Evolutionary conservation across 2,329 filamentous ascomycete genomes (phyloP).

Genomic region (Xylariaceae sp.): DNA sequence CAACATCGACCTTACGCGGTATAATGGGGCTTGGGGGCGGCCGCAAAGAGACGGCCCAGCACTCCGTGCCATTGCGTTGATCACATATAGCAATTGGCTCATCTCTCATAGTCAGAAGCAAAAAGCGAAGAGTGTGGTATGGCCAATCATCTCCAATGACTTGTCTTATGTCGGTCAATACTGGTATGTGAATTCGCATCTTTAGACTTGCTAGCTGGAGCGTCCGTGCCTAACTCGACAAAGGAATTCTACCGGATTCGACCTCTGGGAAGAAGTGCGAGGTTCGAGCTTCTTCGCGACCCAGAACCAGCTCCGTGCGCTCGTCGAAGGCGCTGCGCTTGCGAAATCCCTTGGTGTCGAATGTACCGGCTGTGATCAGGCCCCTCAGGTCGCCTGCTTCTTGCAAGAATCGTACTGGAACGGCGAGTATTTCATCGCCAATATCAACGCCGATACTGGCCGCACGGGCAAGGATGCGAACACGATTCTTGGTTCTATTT

Average conservation of each 20-base stretch:
- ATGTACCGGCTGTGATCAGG: constrained; percentile 58
- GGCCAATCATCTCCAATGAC: constrained; percentile 64
- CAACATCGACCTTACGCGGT: constrained; percentile 56
- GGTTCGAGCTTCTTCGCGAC: constrained; percentile 66
- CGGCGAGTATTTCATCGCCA: constrained; percentile 60
- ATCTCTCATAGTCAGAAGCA: constrained; percentile 51
- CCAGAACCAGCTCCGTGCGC: constrained; percentile 60
- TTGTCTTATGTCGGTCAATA: constrained; percentile 62
- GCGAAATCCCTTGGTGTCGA: constrained; percentile 55
- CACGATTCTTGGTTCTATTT: constrained; percentile 55
- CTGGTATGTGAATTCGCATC: constrained; percentile 43
- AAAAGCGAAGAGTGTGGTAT: constrained; percentile 53
- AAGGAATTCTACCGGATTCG: constrained; percentile 60
- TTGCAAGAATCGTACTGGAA: constrained; percentile 63
- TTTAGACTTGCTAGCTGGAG: background rate
- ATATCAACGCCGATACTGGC: constrained; percentile 53
- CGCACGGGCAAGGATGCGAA: constrained; percentile 65
- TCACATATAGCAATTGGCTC: constrained; percentile 60
- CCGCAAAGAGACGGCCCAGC: constrained; percentile 67
- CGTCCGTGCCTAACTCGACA: constrained; percentile 22
- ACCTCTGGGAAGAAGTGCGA: constrained; percentile 67
- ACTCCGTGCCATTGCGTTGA: constrained; percentile 62
- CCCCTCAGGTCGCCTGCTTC: constrained; percentile 60
- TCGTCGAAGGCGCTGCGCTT: constrained; percentile 57
- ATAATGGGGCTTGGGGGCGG: constrained; percentile 61